These are phyloP conservation scores for Aspergillus novoparasiticus DNA, from an alignment of 2,329 filamentous ascomycete species.

Conservation along the genomic window DNA sequence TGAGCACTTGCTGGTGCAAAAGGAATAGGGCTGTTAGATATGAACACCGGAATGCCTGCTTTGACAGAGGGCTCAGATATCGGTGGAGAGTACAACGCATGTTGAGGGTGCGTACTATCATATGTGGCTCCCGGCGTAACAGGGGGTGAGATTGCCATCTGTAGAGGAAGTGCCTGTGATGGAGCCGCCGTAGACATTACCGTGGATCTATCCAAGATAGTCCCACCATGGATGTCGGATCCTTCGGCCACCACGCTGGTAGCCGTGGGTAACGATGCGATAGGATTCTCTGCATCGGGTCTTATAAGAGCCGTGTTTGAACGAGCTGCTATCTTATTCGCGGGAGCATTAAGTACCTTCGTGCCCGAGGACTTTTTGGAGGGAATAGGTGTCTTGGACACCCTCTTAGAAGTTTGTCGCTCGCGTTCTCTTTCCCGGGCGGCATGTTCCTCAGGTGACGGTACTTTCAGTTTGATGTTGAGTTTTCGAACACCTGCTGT, in stretches of 20 bases:
- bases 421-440: constrained; percentile 51
- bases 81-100: constrained; percentile 33
- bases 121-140: constrained; percentile 24
- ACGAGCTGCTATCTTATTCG: constrained; percentile 12
- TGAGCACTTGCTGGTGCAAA: constrained; percentile 34
- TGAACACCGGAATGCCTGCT: constrained; percentile 53
- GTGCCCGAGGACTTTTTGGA: constrained; percentile 35
- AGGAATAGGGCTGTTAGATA: constrained; percentile 47
- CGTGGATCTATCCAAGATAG: constrained; percentile 6
- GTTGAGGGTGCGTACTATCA: constrained; percentile 18
- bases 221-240: constrained; percentile 2
- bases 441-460: constrained; percentile 60
- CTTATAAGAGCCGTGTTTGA: constrained; percentile 13
- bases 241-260: background rate
- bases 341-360: constrained; percentile 12
- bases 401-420: constrained; percentile 28
- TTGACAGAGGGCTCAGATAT: constrained; percentile 37
- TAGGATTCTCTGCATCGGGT: background rate
- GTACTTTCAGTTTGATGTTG: constrained; percentile 61
- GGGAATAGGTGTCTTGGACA: constrained; percentile 25
- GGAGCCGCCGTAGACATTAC: constrained; percentile 1
- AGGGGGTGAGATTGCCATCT: constrained; percentile 26
- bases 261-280: constrained; percentile 7
- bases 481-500: constrained; percentile 56
- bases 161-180: constrained; percentile 7